Evolutionary conservation across 495 filamentous ascomycete species (phyloP), one percentile per base, ranked within the genome.

Genomic region (Lophiostoma macrostomum): DNA sequence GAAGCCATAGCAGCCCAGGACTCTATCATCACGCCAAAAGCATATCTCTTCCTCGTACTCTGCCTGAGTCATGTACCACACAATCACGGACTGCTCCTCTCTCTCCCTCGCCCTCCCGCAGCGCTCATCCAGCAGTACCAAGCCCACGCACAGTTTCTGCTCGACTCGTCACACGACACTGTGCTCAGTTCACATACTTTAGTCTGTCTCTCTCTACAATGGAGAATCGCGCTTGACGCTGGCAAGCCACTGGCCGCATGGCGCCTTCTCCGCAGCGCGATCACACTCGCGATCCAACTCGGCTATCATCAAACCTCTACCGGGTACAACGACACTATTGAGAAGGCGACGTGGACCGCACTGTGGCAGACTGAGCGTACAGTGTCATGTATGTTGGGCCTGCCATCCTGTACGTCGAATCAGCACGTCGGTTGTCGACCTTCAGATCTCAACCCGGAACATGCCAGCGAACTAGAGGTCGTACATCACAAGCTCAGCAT

Each of bases 301-400:
- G 24, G 41, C 27, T 19, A n/a, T 38, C 35, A 38, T 28, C n/a
- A n/a, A n/a, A 27, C 13, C 18, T 5, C 41, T 14, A 45, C n/a
- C 10, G 14, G 3, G 3, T 19, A 24, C 12, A 10, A 24, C 1
- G 20, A 29, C 20, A 28, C n/a, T 27, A 19, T 11, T 12, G 29
- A 19, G 24, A 24, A n/a, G 13, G 29, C 19, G 12, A 24, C 29
- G 3, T 45, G 41, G 41, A 5, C 18, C 1, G 8, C 24, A 8
- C 19, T 45, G 10, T 45, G 41, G 41, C 41, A 45, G 14, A 45
- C 18, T 45, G 41, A 45, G 19, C 41, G 41, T 5, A 19, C 25
- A 13, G 13, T 45, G 19, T 4, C 41, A 14, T 11, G 20, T n/a
- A 24, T 45, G 13, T 25, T 45, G 19, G 41, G 41, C 8, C 14